Conservation (phyloP, 225 moss, liverwort and hornwort species). For the Pseudoscleropodium purum region DNA sequence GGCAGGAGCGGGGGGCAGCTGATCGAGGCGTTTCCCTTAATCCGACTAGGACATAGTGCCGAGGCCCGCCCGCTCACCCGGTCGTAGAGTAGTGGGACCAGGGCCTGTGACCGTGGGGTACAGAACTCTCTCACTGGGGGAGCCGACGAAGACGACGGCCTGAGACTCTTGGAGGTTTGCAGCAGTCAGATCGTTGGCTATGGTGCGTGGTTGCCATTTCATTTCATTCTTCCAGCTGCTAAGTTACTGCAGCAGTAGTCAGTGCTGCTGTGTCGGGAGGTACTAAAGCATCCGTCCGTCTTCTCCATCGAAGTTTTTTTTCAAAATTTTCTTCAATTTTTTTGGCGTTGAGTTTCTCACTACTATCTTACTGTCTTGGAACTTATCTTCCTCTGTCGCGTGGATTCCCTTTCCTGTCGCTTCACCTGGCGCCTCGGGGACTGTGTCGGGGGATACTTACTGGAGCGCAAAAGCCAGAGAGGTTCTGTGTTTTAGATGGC, state of each 20-base stretch:
- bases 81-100: not conserved
- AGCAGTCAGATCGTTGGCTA: not conserved
- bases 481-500: not conserved
- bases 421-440: conserved; percentile 5
- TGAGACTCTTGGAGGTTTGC: not conserved
- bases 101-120: not conserved
- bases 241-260: not conserved
- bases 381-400: not conserved
- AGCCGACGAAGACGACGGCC: not conserved
- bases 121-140: not conserved
- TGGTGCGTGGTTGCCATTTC: not conserved
- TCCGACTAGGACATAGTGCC: no score
- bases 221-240: not conserved
- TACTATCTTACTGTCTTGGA: not conserved
- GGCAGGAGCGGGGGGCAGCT: no score
- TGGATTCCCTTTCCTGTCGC: conserved; percentile 6
- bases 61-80: not conserved
- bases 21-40: no score
- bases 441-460: not conserved
- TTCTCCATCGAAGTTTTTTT: not conserved
- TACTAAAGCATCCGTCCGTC: not conserved
- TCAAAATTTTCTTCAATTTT: not conserved
- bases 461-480: not conserved
- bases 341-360: not conserved
- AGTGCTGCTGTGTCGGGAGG: not conserved